phyloP scores from a whole-genome alignment of 2,329 filamentous ascomycete species.

The Phaeosphaeriaceae sp. region DNA sequence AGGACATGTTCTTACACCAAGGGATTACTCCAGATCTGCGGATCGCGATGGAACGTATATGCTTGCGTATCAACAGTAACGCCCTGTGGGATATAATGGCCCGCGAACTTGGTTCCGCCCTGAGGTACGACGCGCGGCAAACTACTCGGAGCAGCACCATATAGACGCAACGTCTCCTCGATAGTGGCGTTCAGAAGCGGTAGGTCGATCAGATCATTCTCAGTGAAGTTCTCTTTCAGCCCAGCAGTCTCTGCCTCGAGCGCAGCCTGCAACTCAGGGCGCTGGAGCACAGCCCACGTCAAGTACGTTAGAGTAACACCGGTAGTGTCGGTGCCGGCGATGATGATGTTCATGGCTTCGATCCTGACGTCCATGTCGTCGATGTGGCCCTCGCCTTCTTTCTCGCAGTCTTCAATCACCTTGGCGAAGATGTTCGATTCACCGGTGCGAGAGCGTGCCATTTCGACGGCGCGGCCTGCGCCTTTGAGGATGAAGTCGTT shows the following conservation, averaged over 20 bases:
- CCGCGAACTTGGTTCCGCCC: constrained; percentile 43
- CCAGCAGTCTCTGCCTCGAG: constrained; percentile 31
- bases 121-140: constrained; percentile 47
- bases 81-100: constrained; percentile 47
- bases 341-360: constrained; percentile 43
- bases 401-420: constrained; percentile 40
- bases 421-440: constrained; percentile 44
- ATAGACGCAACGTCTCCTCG: constrained; percentile 50
- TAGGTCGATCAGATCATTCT: constrained; percentile 41
- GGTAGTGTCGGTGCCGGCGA: constrained; percentile 46
- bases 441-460: constrained; percentile 36
- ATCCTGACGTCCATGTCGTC: constrained; percentile 42
- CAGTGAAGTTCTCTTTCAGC: constrained; percentile 26
- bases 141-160: constrained; percentile 44
- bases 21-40: constrained; percentile 34
- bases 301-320: constrained; percentile 45
- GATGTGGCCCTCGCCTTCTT: constrained; percentile 36
- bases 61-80: constrained; percentile 50
- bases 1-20: constrained; percentile 24
- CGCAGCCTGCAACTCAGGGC: constrained; percentile 22
- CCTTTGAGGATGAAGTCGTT: constrained; percentile 42
- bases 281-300: constrained; percentile 41
- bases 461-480: constrained; percentile 39
- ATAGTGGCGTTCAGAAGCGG: constrained; percentile 48
- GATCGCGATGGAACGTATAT: constrained; percentile 50